Evolutionary conservation across 306 rosid species (phyloP).

Genomic region (Castanea sativa): DNA sequence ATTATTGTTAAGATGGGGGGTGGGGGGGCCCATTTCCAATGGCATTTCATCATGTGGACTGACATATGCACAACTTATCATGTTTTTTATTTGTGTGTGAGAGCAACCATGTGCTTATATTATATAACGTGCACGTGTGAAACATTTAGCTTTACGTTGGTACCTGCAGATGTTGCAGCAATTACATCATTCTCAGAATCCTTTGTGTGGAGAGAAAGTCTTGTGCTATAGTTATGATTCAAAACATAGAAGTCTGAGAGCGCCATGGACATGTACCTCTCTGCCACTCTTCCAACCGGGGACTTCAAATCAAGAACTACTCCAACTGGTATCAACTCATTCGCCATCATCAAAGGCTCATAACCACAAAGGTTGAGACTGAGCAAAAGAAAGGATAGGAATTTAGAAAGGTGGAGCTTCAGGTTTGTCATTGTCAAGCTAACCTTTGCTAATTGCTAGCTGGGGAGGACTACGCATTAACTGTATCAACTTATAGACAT

Average conservation of each 20-base stretch:
- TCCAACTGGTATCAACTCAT: conserved; percentile 23
- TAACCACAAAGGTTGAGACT: background rate
- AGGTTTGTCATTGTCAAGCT: background rate
- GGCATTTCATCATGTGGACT: no score
- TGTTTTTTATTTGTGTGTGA: no score
- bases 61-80: no score
- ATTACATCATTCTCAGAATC: conserved; percentile 23
- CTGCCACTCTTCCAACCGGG: conserved; percentile 7
- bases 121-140: no score
- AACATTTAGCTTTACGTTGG: no score
- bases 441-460: background rate
- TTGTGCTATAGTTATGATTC: conserved; percentile 19
- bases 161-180: conserved; percentile 36
- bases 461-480: no score
- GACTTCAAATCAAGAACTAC: conserved; percentile 29
- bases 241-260: conserved; percentile 22
- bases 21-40: no score
- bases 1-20: no score
- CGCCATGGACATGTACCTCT: conserved; percentile 21
- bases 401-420: background rate
- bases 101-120: no score
- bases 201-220: background rate
- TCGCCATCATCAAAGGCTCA: background rate
- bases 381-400: background rate
- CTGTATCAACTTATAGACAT: no score